phyloP scores from a whole-genome alignment of 148 eudicot genomes.

The Cornus controversa region DNA sequence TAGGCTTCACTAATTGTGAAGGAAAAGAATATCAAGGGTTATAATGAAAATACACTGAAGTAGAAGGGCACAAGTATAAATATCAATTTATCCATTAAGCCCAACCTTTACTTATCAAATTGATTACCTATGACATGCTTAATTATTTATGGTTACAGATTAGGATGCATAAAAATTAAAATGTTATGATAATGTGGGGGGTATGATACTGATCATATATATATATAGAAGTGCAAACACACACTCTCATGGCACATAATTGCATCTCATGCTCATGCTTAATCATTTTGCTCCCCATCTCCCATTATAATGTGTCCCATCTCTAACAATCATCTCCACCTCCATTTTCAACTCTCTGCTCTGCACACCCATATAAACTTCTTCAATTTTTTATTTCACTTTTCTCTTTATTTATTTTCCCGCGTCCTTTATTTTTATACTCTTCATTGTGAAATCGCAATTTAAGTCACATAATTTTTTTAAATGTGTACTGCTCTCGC shows the following conservation, averaged over 20 bases:
- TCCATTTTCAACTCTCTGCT: neutral
- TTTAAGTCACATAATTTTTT: no score
- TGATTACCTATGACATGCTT: neutral
- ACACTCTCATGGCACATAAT: conserved; percentile 26
- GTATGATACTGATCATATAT: neutral
- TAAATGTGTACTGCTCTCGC: no score
- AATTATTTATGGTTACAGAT: neutral
- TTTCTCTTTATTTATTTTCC: neutral
- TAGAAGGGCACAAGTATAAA: no score
- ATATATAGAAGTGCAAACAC: neutral
- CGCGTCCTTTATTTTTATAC: no score
- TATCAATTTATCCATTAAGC: neutral
- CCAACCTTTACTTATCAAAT: neutral
- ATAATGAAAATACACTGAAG: no score
- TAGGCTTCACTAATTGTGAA: no score
- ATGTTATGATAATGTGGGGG: neutral
- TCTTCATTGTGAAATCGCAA: no score
- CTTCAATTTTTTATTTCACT: neutral
- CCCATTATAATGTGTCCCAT: no score
- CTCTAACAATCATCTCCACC: conserved; percentile 6
- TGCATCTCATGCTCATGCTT: conserved; percentile 20
- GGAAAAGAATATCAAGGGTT: no score
- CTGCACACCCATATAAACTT: neutral
- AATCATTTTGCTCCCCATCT: conserved; percentile 30
- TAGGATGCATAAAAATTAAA: neutral